These are phyloP conservation scores for Delphinella strobiligena DNA, from an alignment of 2,329 filamentous ascomycete genomes.

Conservation along the genomic window DNA sequence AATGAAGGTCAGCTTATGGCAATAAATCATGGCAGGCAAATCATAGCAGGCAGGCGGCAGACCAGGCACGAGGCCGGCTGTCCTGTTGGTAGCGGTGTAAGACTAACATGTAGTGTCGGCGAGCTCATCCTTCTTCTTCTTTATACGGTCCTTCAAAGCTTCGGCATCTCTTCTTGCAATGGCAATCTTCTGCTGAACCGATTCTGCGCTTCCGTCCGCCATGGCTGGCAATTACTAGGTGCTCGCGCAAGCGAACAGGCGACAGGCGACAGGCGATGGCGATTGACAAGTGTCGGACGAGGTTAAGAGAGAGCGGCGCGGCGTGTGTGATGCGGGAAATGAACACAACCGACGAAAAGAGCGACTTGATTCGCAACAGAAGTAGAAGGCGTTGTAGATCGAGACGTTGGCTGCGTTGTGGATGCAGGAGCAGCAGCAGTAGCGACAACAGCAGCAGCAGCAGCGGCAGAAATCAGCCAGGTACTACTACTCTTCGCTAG, in stretches of 20 bases:
- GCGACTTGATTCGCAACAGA: neutral
- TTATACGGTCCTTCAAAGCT: slow-evolving; percentile 95
- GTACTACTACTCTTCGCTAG: no score
- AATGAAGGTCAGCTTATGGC: neutral
- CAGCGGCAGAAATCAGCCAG: no score
- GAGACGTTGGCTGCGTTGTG: neutral
- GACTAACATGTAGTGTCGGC: slow-evolving; percentile 91
- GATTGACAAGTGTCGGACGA: neutral
- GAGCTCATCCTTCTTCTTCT: slow-evolving; percentile 99
- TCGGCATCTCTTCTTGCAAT: slow-evolving; percentile 95
- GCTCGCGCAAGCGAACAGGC: neutral
- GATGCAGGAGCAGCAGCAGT: neutral
- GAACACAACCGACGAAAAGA: neutral
- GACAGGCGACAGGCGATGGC: neutral
- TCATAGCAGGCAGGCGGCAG: no score
- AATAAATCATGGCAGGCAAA: no score
- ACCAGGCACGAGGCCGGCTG: no score
- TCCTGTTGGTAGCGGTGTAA: no score
- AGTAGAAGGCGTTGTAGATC: neutral
- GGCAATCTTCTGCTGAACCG: slow-evolving; percentile 60
- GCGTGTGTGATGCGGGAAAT: neutral
- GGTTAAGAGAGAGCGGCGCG: slow-evolving; percentile 1
- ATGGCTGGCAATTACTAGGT: slow-evolving; percentile 16
- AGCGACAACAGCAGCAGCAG: no score
- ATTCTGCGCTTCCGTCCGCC: slow-evolving; percentile 39